These are phyloP conservation scores for Candida peoriensis DNA, from an alignment of 805 yeast species.

Conservation along the genomic window DNA sequence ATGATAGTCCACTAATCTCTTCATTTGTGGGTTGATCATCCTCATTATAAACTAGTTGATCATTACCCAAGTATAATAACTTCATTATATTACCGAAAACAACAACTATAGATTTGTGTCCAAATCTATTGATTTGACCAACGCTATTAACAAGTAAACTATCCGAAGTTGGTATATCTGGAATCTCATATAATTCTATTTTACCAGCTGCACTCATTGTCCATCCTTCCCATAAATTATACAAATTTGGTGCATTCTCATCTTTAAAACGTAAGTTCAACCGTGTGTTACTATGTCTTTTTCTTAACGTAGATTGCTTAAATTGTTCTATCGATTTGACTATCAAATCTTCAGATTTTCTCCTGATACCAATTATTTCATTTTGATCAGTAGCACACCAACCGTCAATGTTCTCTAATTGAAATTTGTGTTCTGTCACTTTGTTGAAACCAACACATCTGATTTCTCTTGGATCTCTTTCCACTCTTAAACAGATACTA, in stretches of 20 bases:
- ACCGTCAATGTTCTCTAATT: constrained; percentile 61
- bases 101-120: constrained; percentile 71
- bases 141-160: constrained; percentile 49
- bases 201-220: constrained; percentile 67
- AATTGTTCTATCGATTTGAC: constrained; percentile 13
- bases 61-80: constrained; percentile 70
- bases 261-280: constrained; percentile 4
- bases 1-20: constrained; percentile 43
- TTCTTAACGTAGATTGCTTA: constrained; percentile 14
- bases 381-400: constrained; percentile 81
- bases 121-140: constrained; percentile 64
- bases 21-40: constrained; percentile 37
- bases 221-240: constrained; percentile 75
- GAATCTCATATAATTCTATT: constrained; percentile 54
- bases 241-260: constrained; percentile 28
- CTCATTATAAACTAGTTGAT: constrained; percentile 60
- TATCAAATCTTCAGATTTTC: constrained; percentile 33
- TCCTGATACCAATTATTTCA: constrained; percentile 62
- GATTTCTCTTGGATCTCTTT: constrained; percentile 88
- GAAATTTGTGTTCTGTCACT: constrained; percentile 63
- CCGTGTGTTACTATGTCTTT: constrained; percentile 9
- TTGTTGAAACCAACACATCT: constrained; percentile 83
- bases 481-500: constrained; percentile 80
- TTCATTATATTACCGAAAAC: constrained; percentile 72
- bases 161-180: constrained; percentile 34